Percentiles rank a stretch among this genome's conserved stretches.
phyloP scores from a whole-genome alignment of 2,329 filamentous ascomycete genomes.

The Phialocephala sp. region DNA sequence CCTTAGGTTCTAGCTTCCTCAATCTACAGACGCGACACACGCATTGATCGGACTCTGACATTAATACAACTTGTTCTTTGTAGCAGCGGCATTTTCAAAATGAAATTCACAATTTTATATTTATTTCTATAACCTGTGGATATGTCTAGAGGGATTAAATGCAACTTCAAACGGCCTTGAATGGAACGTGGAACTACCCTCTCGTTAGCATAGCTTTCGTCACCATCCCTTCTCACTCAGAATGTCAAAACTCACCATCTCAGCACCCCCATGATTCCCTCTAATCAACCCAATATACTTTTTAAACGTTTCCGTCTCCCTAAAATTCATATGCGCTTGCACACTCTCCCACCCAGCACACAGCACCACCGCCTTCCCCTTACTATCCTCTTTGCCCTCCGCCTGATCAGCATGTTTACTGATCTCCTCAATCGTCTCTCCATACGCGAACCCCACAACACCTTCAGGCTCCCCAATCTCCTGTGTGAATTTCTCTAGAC shows the following conservation, averaged over 20 bases:
- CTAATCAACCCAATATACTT: constrained; percentile 31
- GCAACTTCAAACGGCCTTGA: not conserved
- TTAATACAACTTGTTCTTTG: no score
- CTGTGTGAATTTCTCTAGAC: constrained; percentile 20
- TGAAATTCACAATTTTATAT: no score
- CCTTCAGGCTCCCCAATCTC: constrained; percentile 20
- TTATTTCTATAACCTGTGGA: no score
- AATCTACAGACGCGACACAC: no score
- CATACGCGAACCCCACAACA: constrained; percentile 17
- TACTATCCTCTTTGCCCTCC: constrained; percentile 10
- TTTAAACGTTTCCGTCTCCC: constrained; percentile 31
- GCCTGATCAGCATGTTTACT: constrained; percentile 20
- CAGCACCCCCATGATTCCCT: constrained; percentile 24
- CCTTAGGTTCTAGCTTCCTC: no score
- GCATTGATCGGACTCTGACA: no score
- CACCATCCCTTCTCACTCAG: not conserved
- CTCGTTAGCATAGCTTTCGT: not conserved
- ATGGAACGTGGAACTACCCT: not conserved
- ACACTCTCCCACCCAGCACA: constrained; percentile 35
- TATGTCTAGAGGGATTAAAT: not conserved
- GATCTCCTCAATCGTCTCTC: constrained; percentile 23
- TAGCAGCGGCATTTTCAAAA: no score
- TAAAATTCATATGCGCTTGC: constrained; percentile 36
- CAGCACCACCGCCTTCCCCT: constrained; percentile 29
- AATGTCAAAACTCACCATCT: constrained; percentile 23